Base-by-base conservation (phyloP, 2,329 filamentous ascomycete genomes). In the Graphium sp. region DNA sequence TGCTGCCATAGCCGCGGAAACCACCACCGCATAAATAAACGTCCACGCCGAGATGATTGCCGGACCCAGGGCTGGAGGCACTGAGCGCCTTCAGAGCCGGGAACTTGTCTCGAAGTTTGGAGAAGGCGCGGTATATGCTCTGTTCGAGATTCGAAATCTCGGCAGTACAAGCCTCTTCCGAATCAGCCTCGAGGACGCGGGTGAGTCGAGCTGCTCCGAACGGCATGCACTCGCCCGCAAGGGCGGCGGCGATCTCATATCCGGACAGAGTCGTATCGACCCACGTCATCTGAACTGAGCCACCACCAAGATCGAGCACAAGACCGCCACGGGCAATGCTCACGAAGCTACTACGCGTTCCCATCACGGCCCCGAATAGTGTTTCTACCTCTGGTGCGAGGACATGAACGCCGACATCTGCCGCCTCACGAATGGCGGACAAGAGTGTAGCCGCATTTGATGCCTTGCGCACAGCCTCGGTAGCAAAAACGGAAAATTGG, bases 11-110 rank as follows among this genome's bases (percentile, higher is more conserved):
- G 11, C 85, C 85, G 20, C 85, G 63, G 45, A 93, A 92, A 1
- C 85, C 85, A 15, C 85, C 85, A 24, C 85, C 85, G 36, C 80
- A 92, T 32, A 94, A 71, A 46, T 85, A 93, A 7, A 93, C 58
- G 19, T 77, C 70, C 32, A 84, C 59, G 5, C 65, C 65, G 27
- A 39, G 22, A 41, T 34, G 19, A 8, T n/a, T 10, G 28, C 13
- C 10, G 14, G 17, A 17, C 18, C 14, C 7, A 21, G 18, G n/a
- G 24, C 19, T 19, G 44, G 28, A n/a, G n/a, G n/a, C n/a, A n/a
- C n/a, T n/a, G n/a, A n/a, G n/a, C n/a, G 41, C 41, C 21, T 43
- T 36, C 0, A 85, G 69, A 2, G 42, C 41, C 4, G 63, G 53
- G 34, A 70, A 73, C 22, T 42, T 48, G 23, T 42, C 39, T 36